Evolutionary conservation across 2,329 filamentous ascomycete species (phyloP), one percentile per base, ranked within the genome.

Genomic region (Aschersonia sp.): DNA sequence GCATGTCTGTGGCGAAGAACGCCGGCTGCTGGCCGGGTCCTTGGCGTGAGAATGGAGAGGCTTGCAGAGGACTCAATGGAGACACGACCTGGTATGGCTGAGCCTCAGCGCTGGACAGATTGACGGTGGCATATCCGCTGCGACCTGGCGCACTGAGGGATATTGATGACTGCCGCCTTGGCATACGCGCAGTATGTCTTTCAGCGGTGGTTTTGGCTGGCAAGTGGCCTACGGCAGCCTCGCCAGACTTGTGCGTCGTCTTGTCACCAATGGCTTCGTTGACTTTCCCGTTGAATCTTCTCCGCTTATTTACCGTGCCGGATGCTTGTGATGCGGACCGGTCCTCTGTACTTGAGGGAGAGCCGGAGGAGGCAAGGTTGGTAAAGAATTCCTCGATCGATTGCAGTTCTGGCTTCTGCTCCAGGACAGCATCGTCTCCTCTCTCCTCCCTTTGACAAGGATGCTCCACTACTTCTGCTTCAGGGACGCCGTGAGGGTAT

Each of bases 361-460:
- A 37, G 22, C 22, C 22, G 22, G 22, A 22, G 22, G 22, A 22
- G 1, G 82, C 84, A 39, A 94, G 69, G 45, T 81, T 86, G 5
- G 85, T 84, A 59, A 97, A 90, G 66, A 94, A 95, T 55, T 97
- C 88, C 58, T 95, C 89, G 0, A 95, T 88, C 4, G 87, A 94
- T 58, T 92, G 86, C n/a, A 95, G 70, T 60, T 94, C 86, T 3
- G 86, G 80, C 59, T 90, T 89, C 57, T 95, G 86, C 50, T 88
- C 86, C 53, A 95, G 74, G 1, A 92, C 87, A 0, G 84, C 88
- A 59, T 95, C 88, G n/a, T 86, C 83, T 41, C 77, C 83, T 41
- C 77, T 82, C 58, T 94, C 85, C 55, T 83, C 85, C 60, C 82
- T 81, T 56, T 77, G 72, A 41, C 76, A 71, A 31, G 77, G 79